Percentiles rank a stretch among this genome's conserved stretches.
These are phyloP conservation scores for Eutrema japonicum DNA, from an alignment of 345 rosid species.

Conservation along the genomic window DNA sequence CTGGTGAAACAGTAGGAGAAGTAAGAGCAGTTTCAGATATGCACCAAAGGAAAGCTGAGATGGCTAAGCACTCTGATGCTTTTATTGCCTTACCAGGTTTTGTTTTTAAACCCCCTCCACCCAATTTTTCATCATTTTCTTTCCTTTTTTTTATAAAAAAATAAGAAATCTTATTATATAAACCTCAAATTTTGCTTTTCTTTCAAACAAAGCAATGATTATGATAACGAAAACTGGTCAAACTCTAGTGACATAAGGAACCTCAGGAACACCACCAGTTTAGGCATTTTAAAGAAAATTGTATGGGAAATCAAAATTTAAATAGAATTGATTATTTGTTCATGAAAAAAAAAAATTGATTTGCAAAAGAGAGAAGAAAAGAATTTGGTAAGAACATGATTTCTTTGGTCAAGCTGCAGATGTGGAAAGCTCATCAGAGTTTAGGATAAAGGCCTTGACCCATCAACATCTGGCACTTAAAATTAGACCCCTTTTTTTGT, in stretches of 20 bases:
- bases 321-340: not conserved
- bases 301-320: slow-evolving; percentile 14
- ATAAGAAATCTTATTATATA: not conserved
- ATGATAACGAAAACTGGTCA: slow-evolving; percentile 35
- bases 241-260: slow-evolving; percentile 28
- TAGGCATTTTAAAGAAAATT: not conserved
- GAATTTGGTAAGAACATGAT: slow-evolving; percentile 25
- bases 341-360: slow-evolving; percentile 10
- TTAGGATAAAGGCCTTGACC: slow-evolving; percentile 58
- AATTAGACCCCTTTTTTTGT: slow-evolving; percentile 46
- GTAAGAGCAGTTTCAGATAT: slow-evolving; percentile 99
- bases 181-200: slow-evolving; percentile 16
- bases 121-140: slow-evolving; percentile 31
- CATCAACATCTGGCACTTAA: slow-evolving; percentile 85
- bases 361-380: slow-evolving; percentile 17
- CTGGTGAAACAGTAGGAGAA: slow-evolving; percentile 99
- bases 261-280: slow-evolving; percentile 25
- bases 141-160: not conserved
- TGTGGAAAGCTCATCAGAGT: slow-evolving; percentile 52
- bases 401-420: slow-evolving; percentile 44
- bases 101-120: slow-evolving; percentile 49
- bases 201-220: slow-evolving; percentile 38
- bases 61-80: slow-evolving; percentile 99
- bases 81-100: slow-evolving; percentile 99
- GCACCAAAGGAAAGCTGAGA: slow-evolving; percentile 99